phyloP scores from a whole-genome alignment of 257 asterid species.

The Primulina tabacum region DNA sequence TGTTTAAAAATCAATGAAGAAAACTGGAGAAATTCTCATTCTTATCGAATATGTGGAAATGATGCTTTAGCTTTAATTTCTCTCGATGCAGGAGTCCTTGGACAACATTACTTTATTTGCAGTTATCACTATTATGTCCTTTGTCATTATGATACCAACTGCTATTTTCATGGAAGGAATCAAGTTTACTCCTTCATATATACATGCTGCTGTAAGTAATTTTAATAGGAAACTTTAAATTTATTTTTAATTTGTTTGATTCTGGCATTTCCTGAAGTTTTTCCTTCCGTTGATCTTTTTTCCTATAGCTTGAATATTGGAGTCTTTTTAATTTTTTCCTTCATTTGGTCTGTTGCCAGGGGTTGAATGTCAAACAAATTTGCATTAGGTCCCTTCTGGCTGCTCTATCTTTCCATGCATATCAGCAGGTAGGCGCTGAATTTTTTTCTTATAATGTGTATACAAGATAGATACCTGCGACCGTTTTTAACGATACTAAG shows the following conservation, averaged over 20 bases:
- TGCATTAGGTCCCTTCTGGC: slow-evolving; percentile 62
- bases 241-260: slow-evolving; percentile 7
- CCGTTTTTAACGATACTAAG: background rate
- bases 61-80: slow-evolving; percentile 27
- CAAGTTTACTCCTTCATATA: slow-evolving; percentile 65
- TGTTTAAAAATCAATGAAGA: background rate
- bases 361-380: slow-evolving; percentile 57
- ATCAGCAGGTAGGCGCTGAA: slow-evolving; percentile 65
- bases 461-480: background rate
- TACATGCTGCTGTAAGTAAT: slow-evolving; percentile 68
- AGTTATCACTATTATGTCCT: slow-evolving; percentile 51
- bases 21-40: background rate
- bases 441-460: background rate
- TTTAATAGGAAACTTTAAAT: background rate
- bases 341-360: slow-evolving; percentile 38
- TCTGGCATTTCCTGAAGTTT: background rate
- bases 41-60: background rate
- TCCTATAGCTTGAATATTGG: slow-evolving; percentile 11
- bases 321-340: background rate
- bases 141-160: slow-evolving; percentile 44
- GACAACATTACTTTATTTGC: slow-evolving; percentile 53
- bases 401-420: slow-evolving; percentile 87
- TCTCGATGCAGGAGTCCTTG: slow-evolving; percentile 44
- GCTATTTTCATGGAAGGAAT: slow-evolving; percentile 49
- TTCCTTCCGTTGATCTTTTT: background rate